Percentiles rank a stretch among this genome's conserved stretches.
Evolutionary conservation across 129 eudicot genomes (phyloP).

Genomic region (Flaveria ramosissima): DNA sequence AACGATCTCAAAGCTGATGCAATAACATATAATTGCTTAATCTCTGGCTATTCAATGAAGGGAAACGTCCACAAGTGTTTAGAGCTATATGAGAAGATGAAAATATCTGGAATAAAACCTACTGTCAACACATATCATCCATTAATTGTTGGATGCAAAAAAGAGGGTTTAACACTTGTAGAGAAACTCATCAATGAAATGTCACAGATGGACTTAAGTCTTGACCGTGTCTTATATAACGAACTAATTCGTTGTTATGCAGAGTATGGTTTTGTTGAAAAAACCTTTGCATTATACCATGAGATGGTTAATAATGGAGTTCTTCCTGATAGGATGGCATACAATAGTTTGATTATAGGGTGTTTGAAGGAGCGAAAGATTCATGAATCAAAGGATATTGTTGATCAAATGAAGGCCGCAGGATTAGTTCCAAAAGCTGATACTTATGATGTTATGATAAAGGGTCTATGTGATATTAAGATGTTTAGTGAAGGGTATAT

Average conservation of each 20-base stretch:
- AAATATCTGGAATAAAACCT: slow-evolving; percentile 30
- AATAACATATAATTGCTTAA: slow-evolving; percentile 30
- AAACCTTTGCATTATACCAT: slow-evolving; percentile 6
- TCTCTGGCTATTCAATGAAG: slow-evolving; percentile 36
- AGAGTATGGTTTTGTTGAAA: slow-evolving; percentile 21
- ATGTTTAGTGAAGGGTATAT: slow-evolving; percentile 28
- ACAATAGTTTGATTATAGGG: slow-evolving; percentile 34
- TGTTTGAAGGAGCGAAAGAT: slow-evolving; percentile 28
- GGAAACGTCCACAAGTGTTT: slow-evolving; percentile 29
- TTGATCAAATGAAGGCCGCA: slow-evolving; percentile 34
- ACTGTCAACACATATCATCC: slow-evolving; percentile 36
- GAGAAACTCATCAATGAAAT: slow-evolving; percentile 29
- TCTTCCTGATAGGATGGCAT: slow-evolving; percentile 34
- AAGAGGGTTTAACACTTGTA: slow-evolving; percentile 14
- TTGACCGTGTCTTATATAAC: slow-evolving; percentile 31
- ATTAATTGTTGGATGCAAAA: slow-evolving; percentile 25
- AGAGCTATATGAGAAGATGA: slow-evolving; percentile 34
- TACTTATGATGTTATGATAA: slow-evolving; percentile 27
- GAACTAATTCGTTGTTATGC: slow-evolving; percentile 30
- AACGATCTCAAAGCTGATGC: slow-evolving; percentile 15
- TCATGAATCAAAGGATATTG: slow-evolving; percentile 25
- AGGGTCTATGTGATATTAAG: slow-evolving; percentile 27
- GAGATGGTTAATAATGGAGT: slow-evolving; percentile 30
- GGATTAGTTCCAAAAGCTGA: slow-evolving; percentile 37
- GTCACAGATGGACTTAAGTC: slow-evolving; percentile 27